phyloP scores from a whole-genome alignment of 1,284 basidiomycete species.

The Malassezia sympodialis region DNA sequence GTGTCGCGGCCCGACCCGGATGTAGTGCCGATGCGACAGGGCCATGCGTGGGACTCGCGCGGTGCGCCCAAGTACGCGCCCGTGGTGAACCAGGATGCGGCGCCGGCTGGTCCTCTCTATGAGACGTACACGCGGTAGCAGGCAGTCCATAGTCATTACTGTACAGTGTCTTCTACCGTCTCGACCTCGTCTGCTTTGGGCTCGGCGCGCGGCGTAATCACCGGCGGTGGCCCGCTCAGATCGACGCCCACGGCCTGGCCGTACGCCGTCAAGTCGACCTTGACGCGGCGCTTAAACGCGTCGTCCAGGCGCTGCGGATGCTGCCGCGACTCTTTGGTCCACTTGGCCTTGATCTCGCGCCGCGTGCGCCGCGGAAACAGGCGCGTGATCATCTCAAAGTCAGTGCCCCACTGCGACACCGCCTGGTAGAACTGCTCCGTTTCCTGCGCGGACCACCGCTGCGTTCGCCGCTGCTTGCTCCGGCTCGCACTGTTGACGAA shows the following conservation, averaged over 20 bases:
- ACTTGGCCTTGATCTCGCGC: constrained; percentile 80
- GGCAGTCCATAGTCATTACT: neutral
- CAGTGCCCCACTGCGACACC: constrained; percentile 74
- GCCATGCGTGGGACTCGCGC: neutral
- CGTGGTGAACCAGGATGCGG: neutral
- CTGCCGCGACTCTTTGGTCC: constrained; percentile 72
- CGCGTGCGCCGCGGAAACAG: constrained; percentile 74
- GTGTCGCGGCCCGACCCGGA: neutral
- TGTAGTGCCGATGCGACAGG: neutral
- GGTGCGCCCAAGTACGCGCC: neutral
- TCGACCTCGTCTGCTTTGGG: constrained; percentile 6
- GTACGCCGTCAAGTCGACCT: constrained; percentile 41
- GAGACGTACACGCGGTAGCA: neutral
- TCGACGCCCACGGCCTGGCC: constrained; percentile 39
- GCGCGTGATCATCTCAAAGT: constrained; percentile 79
- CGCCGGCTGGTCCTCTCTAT: neutral
- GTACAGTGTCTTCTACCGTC: constrained; percentile 4
- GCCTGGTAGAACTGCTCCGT: constrained; percentile 76
- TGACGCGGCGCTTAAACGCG: constrained; percentile 33
- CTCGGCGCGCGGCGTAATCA: constrained; percentile 18
- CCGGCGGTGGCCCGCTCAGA: constrained; percentile 40
- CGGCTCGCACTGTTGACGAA: constrained; percentile 77
- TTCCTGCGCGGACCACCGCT: constrained; percentile 73
- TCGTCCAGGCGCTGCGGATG: constrained; percentile 52
- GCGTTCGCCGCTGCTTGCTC: constrained; percentile 57